phyloP scores from a whole-genome alignment of 2,329 filamentous ascomycete species.

The Aspergillus persii region DNA sequence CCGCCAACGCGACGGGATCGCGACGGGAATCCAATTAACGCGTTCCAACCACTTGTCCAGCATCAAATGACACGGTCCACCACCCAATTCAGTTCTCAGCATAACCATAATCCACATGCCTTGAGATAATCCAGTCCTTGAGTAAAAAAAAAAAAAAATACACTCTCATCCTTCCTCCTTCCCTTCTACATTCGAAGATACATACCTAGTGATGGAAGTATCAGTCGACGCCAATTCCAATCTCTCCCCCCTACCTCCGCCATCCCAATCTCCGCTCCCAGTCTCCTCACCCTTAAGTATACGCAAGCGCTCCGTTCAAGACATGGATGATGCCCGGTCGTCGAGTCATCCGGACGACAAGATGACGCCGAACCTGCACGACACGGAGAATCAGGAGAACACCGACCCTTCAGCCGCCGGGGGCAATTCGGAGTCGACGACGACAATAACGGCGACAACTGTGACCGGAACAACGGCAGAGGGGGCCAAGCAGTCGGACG shows the following conservation, averaged over 20 bases:
- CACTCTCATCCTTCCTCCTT: not conserved
- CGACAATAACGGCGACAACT: not conserved
- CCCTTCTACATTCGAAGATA: not conserved
- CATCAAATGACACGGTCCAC: not conserved
- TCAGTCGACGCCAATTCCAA: slow-evolving; percentile 22
- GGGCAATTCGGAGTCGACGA: not conserved
- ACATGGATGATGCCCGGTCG: slow-evolving; percentile 18
- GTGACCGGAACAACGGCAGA: not conserved
- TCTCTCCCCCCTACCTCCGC: slow-evolving; percentile 20
- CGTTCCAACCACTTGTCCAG: slow-evolving; percentile 8
- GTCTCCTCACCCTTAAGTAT: slow-evolving; percentile 5
- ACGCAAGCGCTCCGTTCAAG: slow-evolving; percentile 31
- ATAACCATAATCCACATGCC: not conserved
- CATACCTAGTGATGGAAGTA: slow-evolving; percentile 8
- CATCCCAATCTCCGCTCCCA: slow-evolving; percentile 10
- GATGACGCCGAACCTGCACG: slow-evolving; percentile 6
- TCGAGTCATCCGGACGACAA: slow-evolving; percentile 8
- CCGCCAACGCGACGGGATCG: slow-evolving; percentile 10
- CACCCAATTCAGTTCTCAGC: not conserved
- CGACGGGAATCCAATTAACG: slow-evolving; percentile 23
- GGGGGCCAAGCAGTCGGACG: slow-evolving; percentile 8
- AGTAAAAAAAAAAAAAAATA: not conserved
- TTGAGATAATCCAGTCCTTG: not conserved
- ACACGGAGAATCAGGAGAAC: slow-evolving; percentile 24
- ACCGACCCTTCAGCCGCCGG: not conserved